Percentiles rank a stretch among this genome's conserved stretches.
These are phyloP conservation scores for Cyclostephanos tholiformis DNA, from an alignment of 108 stramenopile species.

Conservation along the genomic window DNA sequence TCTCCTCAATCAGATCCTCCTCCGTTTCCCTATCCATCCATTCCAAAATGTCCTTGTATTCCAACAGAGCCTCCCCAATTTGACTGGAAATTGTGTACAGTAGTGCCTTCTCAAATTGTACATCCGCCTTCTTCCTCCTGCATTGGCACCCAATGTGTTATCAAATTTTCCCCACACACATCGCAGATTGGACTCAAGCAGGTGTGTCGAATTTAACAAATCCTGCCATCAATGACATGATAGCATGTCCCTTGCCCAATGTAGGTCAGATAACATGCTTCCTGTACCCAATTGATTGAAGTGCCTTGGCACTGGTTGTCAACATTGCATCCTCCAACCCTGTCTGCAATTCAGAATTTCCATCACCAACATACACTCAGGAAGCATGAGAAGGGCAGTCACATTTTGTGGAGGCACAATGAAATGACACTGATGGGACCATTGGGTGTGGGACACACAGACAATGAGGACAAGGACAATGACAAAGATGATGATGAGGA, in stretches of 20 bases:
- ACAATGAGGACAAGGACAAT: background rate
- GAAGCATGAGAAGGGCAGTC: slow-evolving; percentile 22
- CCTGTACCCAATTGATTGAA: too few relatives aligned
- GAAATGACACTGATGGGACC: background rate
- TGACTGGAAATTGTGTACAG: slow-evolving; percentile 26
- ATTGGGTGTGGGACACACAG: too few relatives aligned
- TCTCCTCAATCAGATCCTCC: slow-evolving; percentile 18
- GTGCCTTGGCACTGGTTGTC: too few relatives aligned
- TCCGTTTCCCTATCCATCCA: slow-evolving; percentile 39
- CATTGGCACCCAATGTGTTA: slow-evolving; percentile 2
- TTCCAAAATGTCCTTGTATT: slow-evolving; percentile 46
- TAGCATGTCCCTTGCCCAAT: slow-evolving; percentile 36
- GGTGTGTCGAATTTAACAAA: slow-evolving; percentile 9
- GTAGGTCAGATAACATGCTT: slow-evolving; percentile 2
- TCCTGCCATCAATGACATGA: slow-evolving; percentile 1
- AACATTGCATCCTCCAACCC: background rate
- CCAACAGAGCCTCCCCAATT: slow-evolving; percentile 34
- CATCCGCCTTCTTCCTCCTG: background rate
- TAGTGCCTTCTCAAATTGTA: slow-evolving; percentile 37
- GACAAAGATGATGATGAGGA: background rate
- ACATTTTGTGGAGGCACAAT: slow-evolving; percentile 8
- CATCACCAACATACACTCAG: slow-evolving; percentile 26
- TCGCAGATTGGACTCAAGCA: slow-evolving; percentile 21
- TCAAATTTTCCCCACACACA: slow-evolving; percentile 20
- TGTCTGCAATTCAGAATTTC: slow-evolving; percentile 14